A percentile compares a stretch with the other conserved stretches of the same genome.
Evolutionary conservation across 2,329 filamentous ascomycete genomes (phyloP).

Genomic region (Pyrenochaeta sp.): DNA sequence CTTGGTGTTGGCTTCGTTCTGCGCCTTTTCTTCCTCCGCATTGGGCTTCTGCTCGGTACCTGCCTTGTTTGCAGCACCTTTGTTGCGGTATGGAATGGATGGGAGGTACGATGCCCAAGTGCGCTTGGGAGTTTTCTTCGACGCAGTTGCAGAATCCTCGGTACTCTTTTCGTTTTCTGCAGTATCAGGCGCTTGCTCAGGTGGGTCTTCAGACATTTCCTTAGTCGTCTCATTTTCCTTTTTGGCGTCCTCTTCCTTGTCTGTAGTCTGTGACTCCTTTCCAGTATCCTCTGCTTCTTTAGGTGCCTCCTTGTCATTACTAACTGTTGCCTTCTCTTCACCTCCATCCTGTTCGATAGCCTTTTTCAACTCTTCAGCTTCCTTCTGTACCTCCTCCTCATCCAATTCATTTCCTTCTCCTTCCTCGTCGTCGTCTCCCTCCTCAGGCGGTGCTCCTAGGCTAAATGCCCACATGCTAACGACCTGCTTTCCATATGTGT

Average conservation of each 20-base stretch:
- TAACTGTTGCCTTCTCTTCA: constrained; percentile 9
- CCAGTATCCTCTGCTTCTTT: not conserved
- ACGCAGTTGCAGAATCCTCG: constrained; percentile 12
- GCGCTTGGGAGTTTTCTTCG: constrained; percentile 34
- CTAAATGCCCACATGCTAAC: constrained; percentile 61
- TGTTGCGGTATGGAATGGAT: constrained; percentile 48
- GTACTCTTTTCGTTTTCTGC: constrained; percentile 29
- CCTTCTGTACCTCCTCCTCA: constrained; percentile 36
- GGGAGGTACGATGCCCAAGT: constrained; percentile 52
- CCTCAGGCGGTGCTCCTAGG: constrained; percentile 54
- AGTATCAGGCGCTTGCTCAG: constrained; percentile 42
- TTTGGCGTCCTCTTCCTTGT: constrained; percentile 7
- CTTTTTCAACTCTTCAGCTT: constrained; percentile 32
- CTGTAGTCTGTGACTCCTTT: constrained; percentile 5
- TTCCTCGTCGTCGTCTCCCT: constrained; percentile 36
- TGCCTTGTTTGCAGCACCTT: constrained; percentile 25
- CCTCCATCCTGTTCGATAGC: constrained; percentile 21
- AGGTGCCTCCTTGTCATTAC: constrained; percentile 7
- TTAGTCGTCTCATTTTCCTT: constrained; percentile 10
- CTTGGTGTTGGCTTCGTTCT: constrained; percentile 47
- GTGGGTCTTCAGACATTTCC: constrained; percentile 28
- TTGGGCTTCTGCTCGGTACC: constrained; percentile 31
- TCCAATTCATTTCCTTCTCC: constrained; percentile 29
- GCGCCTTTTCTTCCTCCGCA: constrained; percentile 39
- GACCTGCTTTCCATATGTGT: constrained; percentile 60